Conservation (phyloP, 2,329 filamentous ascomycete species). For the Aspergillus quadrilineatus region DNA sequence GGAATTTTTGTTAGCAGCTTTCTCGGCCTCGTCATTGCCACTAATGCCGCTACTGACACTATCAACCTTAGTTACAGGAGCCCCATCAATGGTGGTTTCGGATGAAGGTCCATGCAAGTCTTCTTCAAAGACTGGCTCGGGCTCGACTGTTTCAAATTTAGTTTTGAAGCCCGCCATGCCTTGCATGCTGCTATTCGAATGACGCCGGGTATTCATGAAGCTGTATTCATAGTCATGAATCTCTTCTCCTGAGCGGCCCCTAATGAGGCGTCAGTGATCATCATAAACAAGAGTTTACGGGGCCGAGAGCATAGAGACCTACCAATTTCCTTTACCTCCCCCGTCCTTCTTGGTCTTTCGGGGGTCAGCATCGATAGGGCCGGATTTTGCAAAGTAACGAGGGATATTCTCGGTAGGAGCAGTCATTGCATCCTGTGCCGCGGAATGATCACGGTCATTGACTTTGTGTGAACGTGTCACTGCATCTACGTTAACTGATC, state of each 20-base stretch:
- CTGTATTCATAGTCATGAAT: conserved; percentile 80
- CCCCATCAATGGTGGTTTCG: conserved; percentile 37
- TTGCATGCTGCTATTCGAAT: conserved; percentile 83
- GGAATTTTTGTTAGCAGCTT: not conserved
- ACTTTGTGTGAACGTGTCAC: conserved; percentile 98
- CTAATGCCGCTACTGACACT: conserved; percentile 50
- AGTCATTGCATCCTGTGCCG: conserved; percentile 71
- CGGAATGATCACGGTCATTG: conserved; percentile 88
- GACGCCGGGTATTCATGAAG: conserved; percentile 81
- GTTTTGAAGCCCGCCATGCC: conserved; percentile 82
- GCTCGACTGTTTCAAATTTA: conserved; percentile 90
- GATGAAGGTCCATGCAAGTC: conserved; percentile 67
- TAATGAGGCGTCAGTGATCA: conserved; percentile 39
- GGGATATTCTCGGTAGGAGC: conserved; percentile 72
- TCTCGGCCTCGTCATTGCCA: conserved; percentile 22
- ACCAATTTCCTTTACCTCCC: conserved; percentile 92
- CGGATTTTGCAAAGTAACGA: conserved; percentile 89
- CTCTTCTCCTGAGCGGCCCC: conserved; percentile 83
- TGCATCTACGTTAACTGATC: conserved; percentile 38
- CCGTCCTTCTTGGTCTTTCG: conserved; percentile 98
- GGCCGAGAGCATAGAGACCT: conserved; percentile 39
- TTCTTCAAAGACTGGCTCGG: conserved; percentile 91
- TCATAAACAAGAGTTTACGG: not conserved
- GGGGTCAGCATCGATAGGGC: conserved; percentile 76
- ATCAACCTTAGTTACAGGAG: conserved; percentile 22